Evolutionary conservation across 495 filamentous ascomycete species (phyloP), one percentile per base, ranked within the genome.

Genomic region (Daldinia bambusicola): DNA sequence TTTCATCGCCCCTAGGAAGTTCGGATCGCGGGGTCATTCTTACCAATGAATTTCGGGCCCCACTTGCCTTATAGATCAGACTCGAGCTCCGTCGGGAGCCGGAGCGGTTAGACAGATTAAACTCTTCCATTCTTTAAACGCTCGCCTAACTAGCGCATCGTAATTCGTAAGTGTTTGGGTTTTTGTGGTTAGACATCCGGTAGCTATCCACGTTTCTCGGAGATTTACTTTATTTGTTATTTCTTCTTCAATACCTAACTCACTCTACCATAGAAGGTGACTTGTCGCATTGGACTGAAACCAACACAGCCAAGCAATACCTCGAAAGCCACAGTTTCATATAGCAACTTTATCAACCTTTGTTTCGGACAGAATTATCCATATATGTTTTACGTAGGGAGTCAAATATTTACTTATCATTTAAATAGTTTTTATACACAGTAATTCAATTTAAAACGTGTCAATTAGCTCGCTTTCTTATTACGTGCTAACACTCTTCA

Each of bases 1-100:
- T 71, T 71, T 71, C 69, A 71, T 71, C 61, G 40, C 20, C 61
- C 30, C 67, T 71, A 50, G 57, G 31, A 53, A 53, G 43, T 30
- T 50, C 63, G 63, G 53, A 67, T 59, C 52, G 63, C 55, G 63
- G 69, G 69, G 43, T 36, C 31, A 41, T 52, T 20, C 51, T 50
- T 57, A 37, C 45, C 50, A 31, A 53, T 53, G n/a, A 31, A 20
- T 30, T 37, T 50, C 59, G 55, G 40, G 50, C 14, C 48, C 69
- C 69, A 60, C 63, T 40, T 67, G n/a, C 69, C 67, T 67, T 72
- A 67, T 64, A 20, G 55, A 38, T 31, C 32, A 20, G 26, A n/a
- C 30, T 53, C 18, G 30, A 16, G 58, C 50, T 58, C 53, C 58
- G 13, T 57, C 34, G 55, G 55, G 55, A 36, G 61, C 22, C 13